These are phyloP conservation scores for Talaromyces liani DNA, from an alignment of 495 filamentous ascomycete genomes.

Conservation along the genomic window DNA sequence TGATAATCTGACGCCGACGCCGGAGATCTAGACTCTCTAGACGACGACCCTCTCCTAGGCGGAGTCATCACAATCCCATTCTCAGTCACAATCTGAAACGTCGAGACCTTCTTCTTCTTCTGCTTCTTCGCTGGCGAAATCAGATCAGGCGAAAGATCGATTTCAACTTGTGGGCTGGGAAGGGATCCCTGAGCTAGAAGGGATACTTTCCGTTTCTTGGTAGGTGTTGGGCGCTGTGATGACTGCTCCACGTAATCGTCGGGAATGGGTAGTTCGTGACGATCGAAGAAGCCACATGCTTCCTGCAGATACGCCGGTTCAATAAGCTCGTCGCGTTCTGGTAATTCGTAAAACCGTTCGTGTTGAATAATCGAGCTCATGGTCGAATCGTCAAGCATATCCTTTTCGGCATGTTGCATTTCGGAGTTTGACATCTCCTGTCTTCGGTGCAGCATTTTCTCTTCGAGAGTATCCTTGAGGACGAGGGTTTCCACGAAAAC, in stretches of 20 bases:
- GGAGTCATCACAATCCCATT: conserved; percentile 21
- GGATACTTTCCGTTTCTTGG: conserved; percentile 12
- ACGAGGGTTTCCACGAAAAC: conserved; percentile 87
- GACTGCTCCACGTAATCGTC: conserved; percentile 18
- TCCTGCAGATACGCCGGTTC: conserved; percentile 19
- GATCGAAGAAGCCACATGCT: conserved; percentile 31
- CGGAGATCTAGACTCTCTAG: neutral
- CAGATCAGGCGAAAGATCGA: conserved; percentile 8
- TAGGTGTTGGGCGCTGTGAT: neutral
- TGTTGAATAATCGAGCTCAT: conserved; percentile 77
- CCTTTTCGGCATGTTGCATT: conserved; percentile 55
- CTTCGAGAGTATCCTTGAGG: conserved; percentile 73
- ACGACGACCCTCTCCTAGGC: neutral
- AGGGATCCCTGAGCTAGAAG: neutral
- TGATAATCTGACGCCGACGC: neutral
- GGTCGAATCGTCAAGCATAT: conserved; percentile 64
- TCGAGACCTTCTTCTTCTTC: conserved; percentile 8
- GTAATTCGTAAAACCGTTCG: conserved; percentile 56
- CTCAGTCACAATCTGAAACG: conserved; percentile 8
- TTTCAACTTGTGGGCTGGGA: neutral
- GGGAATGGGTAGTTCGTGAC: conserved; percentile 30
- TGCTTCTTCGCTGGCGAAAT: conserved; percentile 12
- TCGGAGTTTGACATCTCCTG: conserved; percentile 74
- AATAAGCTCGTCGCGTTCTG: conserved; percentile 25
- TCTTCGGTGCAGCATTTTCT: conserved; percentile 68